Evolutionary conservation across 768 basidiomycete genomes (phyloP).

Genomic region (Boletus sp.): DNA sequence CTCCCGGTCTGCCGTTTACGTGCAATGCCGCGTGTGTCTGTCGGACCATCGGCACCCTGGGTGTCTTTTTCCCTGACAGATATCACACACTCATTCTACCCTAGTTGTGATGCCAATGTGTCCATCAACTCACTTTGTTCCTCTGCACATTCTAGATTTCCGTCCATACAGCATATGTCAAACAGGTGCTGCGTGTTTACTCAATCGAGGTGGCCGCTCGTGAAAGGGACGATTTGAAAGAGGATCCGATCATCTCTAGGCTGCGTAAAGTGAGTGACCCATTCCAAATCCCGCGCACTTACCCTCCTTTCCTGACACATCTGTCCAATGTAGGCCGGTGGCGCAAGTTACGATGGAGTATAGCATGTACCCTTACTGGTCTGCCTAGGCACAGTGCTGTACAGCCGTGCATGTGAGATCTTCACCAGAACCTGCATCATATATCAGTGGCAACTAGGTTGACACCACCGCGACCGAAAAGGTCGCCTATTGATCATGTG

Average conservation of each 20-base stretch:
- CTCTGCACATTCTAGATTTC: conserved; percentile 60
- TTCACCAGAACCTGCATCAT: conserved; percentile 15
- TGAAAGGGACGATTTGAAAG: conserved; percentile 79
- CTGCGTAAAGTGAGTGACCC: conserved; percentile 69
- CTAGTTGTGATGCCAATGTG: conserved; percentile 19
- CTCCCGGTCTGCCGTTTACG: conserved; percentile 13
- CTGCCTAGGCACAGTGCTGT: conserved; percentile 10
- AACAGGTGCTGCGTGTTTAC: conserved; percentile 68
- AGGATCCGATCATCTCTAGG: conserved; percentile 79
- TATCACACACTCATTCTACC: conserved; percentile 26
- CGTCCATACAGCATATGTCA: conserved; percentile 87
- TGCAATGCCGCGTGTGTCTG: conserved; percentile 15
- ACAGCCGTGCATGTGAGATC: conserved; percentile 11
- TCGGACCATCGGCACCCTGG: conserved; percentile 7
- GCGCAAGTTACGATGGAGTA: conserved; percentile 85
- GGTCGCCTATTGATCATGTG: conserved; percentile 1
- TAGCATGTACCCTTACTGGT: conserved; percentile 34
- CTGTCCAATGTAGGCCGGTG: conserved; percentile 59
- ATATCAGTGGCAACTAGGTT: conserved; percentile 22
- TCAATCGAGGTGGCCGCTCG: conserved; percentile 87
- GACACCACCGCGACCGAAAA: conserved; percentile 17
- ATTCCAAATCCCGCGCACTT: neutral
- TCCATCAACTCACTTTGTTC: conserved; percentile 30
- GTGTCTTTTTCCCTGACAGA: conserved; percentile 1
- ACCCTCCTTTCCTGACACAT: conserved; percentile 17